Evolutionary conservation across 805 yeast genomes (phyloP), one percentile per base, ranked within the genome.

Genomic region (Candida patagonica): DNA sequence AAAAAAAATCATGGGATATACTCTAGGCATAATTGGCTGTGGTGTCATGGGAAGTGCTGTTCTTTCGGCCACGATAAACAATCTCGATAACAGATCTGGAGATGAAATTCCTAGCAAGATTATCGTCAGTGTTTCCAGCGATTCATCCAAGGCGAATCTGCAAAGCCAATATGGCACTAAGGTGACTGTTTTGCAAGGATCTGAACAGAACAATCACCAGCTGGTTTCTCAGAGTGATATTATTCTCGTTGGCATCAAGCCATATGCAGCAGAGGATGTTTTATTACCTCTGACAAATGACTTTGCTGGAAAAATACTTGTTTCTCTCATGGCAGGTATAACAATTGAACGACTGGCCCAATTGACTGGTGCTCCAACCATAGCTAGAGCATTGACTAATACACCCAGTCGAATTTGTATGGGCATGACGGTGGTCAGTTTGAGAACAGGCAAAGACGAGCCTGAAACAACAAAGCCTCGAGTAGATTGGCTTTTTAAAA

Each of bases 11-110:
- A 32, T 25, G 26, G 61, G 57, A 13, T 61, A 60, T 64, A 80
- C 85, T 3, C 63, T 89, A 39, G 72, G 88, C 13, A 77, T 92
- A 23, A 69, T 92, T 40, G 99, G 96, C 26, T 77, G 95, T 53
- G 99, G 99, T 45, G 87, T 83, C 41, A 84, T 92, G 86, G 97
- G 97, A 43, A 80, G 89, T 13, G 96, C 97, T 8, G 84, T 92
- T 35, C 71, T 85, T 24, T 70, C 84, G 9, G 95, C 97, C 8
- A 76, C 83, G 34, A 64, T 84, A 40, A 71, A 72, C 38, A 58
- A 70, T 2, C 62, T 65, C 19, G 56, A 52, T 29, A 48, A 58
- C 22, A 46, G 47, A 7, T 51, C 32, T 19, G 37, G 24, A 15
- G 68, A 46, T 30, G 29, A 21, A 22, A 16, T 71, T 42, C 96